Evolutionary conservation across 169 alveolate genomes (phyloP), one percentile per base, ranked within the genome.

Genomic region (Eimeria nieschulzi): DNA sequence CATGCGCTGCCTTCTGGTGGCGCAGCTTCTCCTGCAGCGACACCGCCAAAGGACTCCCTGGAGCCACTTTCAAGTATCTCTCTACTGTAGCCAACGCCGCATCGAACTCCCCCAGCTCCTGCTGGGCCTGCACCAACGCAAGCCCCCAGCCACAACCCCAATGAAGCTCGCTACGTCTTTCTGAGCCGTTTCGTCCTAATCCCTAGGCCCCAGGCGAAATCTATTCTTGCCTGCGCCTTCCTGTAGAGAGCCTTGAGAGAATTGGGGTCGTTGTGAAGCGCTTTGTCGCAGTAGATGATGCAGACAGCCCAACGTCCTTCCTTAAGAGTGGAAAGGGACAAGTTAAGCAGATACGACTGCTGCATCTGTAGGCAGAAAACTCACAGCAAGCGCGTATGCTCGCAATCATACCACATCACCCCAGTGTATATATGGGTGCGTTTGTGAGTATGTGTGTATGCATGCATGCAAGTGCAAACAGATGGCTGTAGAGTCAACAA

Each of bases 161-260:
- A 33, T 3, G 46, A 33, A 33, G 46, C 46, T 33, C 46, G 46
- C 46, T 33, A 33, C 46, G 46, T 33, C 46, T 33, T 33, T 0
- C 46, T 33, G 3, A 33, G 3, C 46, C 46, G 46, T 33, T 33
- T 33, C 46, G 46, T 33, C 46, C 46, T 33, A 33, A 0, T 33
- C 46, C 46, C 46, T 33, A 33, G 3, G 46, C 46, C 46, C 3
- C 46, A 33, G 46, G 46, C 3, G 46, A 0, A 33, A 33, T 0
- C 46, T 59, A 21, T 26, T 61, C 75, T 39, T 23, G 78, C 93
- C 90, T 88, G 90, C 33, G 90, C 82, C 25, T 88, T 88, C 23
- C 93, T 75, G 72, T 72, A 88, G 54, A 88, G 93, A 39, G 93
- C 93, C 88, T 88, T 88, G 72, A 88, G 21, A n/a, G 73, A 79